Evolutionary conservation across 306 rosid genomes (phyloP).

Genomic region (Astragalus glycyphyllos): DNA sequence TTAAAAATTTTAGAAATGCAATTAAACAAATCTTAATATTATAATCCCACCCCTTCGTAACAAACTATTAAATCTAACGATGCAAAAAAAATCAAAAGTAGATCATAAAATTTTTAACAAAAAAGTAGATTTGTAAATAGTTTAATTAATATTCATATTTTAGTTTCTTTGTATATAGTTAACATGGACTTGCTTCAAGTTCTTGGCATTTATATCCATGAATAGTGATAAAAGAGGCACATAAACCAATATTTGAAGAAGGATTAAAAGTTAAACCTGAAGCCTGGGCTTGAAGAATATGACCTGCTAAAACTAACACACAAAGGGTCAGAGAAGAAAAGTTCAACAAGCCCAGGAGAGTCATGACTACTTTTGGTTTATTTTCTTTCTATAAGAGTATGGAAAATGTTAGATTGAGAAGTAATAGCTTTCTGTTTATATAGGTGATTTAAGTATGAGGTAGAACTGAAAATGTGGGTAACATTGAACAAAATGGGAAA

Average conservation of each 20-base stretch:
- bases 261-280: constrained; percentile 18
- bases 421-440: neutral
- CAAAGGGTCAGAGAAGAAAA: constrained; percentile 37
- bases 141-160: too few species aligned
- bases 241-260: constrained; percentile 46
- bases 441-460: neutral
- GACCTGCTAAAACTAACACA: constrained; percentile 38
- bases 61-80: too few species aligned
- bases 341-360: constrained; percentile 15
- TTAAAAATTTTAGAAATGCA: too few species aligned
- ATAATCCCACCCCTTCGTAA: too few species aligned
- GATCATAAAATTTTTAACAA: too few species aligned
- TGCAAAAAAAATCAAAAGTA: too few species aligned
- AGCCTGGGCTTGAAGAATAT: constrained; percentile 42
- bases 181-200: constrained; percentile 47
- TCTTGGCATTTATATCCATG: constrained; percentile 85
- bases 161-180: too few species aligned
- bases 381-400: neutral
- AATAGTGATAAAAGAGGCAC: constrained; percentile 49
- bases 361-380: constrained; percentile 36
- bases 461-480: constrained; percentile 8
- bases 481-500: neutral
- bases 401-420: neutral
- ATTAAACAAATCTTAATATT: too few species aligned
- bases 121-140: too few species aligned